Evolutionary conservation across 202 grass and related monocot genomes (phyloP), one percentile per base, ranked within the genome.

Genomic region (Bolboschoenoplectus hybrid): DNA sequence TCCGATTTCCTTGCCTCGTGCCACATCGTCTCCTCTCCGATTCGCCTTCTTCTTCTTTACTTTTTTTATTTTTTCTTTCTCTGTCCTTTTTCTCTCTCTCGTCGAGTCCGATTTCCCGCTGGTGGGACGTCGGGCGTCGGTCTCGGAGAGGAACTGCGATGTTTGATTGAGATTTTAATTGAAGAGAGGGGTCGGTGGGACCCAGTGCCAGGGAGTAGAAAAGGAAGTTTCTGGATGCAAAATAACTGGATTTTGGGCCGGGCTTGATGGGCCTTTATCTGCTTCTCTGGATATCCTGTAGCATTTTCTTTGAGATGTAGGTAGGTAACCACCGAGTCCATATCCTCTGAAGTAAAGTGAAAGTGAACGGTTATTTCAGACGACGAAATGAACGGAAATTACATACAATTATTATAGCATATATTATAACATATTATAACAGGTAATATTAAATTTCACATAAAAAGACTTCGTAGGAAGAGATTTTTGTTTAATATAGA

Each of bases 1-100:
- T 98, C 92, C 20, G 93, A 94, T 81, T 87, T 87, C 88, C 91
- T 85, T 74, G 93, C 96, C 90, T 98, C 93, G 85, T 98, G 96
- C 97, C 97, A 96, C 97, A 98, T 98, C 84, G 72, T 38, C 78
- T 85, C 39, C 14, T 67, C 83, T 19, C 50, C 7, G 75, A 80
- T 80, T 79, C 17, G 50, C 49, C 64, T 72, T 61, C 70, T 78
- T 40, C 36, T 26, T 9, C 17, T 2, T 41, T 6, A 19, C 10
- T 26, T 46, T 72, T 8, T 7, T 45, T 9, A 50, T 2, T 50
- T 7, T 34, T 26, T 57, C 19, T 49, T 14, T 70, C 6, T 45
- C 40, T 14, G 4, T 41, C 47, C 40, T 26, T 43, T 38, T 16
- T 38, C 4, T 13, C 50, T 13, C 50, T 50, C 34, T 82, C 60